phyloP scores from a whole-genome alignment of 1,284 basidiomycete species.

The Gomphus bonarii region DNA sequence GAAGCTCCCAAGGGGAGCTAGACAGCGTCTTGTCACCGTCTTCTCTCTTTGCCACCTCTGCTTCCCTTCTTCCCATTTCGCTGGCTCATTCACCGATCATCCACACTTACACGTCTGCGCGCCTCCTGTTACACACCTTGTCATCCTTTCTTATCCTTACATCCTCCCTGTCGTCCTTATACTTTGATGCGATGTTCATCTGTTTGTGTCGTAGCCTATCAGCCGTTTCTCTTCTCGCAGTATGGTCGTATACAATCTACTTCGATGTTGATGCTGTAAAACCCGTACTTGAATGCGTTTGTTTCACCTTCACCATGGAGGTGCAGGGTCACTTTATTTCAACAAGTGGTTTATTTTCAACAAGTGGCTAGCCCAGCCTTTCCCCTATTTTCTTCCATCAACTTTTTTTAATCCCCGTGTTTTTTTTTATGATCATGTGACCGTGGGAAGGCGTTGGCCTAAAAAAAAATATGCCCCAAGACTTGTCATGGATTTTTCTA shows the following conservation, averaged over 20 bases:
- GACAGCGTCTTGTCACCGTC: not conserved
- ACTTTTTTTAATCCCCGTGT: no score
- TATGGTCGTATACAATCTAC: slow-evolving; percentile 3
- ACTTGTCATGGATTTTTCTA: not conserved
- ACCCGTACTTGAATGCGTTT: not conserved
- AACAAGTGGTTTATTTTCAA: no score
- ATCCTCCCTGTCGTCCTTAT: not conserved
- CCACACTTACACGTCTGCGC: not conserved
- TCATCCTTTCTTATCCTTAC: not conserved
- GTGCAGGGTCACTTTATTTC: no score
- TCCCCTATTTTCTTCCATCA: no score
- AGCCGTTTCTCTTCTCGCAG: slow-evolving; percentile 1
- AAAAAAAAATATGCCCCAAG: not conserved
- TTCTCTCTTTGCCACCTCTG: not conserved
- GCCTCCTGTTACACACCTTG: not conserved
- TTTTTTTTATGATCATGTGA: not conserved
- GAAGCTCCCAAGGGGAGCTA: slow-evolving; percentile 62
- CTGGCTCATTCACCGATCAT: not conserved
- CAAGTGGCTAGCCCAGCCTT: no score
- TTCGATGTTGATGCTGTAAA: slow-evolving; percentile 3
- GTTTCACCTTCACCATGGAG: no score
- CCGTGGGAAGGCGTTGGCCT: no score
- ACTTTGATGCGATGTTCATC: not conserved
- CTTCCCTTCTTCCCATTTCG: not conserved
- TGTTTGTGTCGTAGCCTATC: slow-evolving; percentile 5